Evolutionary conservation across 768 basidiomycete species (phyloP), one percentile per base, ranked within the genome.

Genomic region (Xerocomellus intermedius): DNA sequence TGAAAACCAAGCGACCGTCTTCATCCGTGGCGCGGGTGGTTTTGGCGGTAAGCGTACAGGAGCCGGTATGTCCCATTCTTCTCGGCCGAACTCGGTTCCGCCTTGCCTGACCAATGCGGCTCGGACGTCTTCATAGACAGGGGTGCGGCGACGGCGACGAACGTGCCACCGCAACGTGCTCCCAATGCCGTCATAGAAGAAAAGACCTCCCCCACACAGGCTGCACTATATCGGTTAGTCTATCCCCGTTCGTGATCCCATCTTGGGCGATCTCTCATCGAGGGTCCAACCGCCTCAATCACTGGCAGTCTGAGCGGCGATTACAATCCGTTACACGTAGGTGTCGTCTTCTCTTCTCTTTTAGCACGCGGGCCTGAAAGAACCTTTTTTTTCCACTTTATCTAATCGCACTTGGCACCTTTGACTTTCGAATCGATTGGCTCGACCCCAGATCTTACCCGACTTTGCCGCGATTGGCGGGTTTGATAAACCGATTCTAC

Each of bases 381-480:
- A 24, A 54, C 21, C 37, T 17, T 19, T 26, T 36, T 14, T 42
- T 8, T 35, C 21, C 2, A 26, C 33, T 17, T 16, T 22, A 19
- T 38, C 45, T 44, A 8, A 30, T 36, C 21, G 7, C 12, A 10
- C 26, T 10, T 38, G 42, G 22, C 14, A 19, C 35, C 24, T 33
- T 13, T 22, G 7, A 17, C 10, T 16, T n/a, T 46, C 32, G 9
- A 56, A 61, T 59, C 38, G 51, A 36, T 45, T 13, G 21, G 2
- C 54, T 42, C 14, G 36, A 33, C 46, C 55, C 19, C 17, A 94
- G 89, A 93, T 99, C 62, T 84, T 89, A 49, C 95, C 97, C 1
- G 85, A 91, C 55, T 98, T 97, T 66, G 94, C 97, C 12, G 87
- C 89, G 12, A 87, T 96, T 47, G 95, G 93, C n/a, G 94, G 94